Evolutionary conservation across 2,329 filamentous ascomycete species (phyloP), one percentile per base, ranked within the genome.

Genomic region (Alternaria triticina): DNA sequence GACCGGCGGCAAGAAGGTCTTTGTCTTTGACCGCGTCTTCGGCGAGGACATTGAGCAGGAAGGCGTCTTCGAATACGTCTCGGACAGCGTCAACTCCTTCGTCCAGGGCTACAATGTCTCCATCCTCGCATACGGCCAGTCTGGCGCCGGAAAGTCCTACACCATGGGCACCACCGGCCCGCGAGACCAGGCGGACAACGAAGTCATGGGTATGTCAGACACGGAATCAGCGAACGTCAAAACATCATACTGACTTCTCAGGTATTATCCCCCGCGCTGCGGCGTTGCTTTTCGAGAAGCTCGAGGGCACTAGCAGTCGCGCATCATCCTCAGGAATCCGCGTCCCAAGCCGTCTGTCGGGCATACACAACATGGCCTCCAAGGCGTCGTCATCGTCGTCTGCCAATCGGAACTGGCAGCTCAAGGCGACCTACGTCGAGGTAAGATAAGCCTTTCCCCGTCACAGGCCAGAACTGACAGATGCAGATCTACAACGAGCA

Each of bases 41-140:
- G 87, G 89, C 30, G 89, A 94, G 72, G 91, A 96, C 3, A 86
- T 94, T 8, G 87, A 88, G 63, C 96, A 99, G 79, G 91, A 96
- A 70, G 95, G 94, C 50, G 83, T 99, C 50, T 99, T 95, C 92
- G 92, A 97, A 50, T 99, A 99, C 75, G 85, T 99, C 52, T 89
- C 89, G 66, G 96, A 99, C 71, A 96, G 94, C 72, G 91, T 98
- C 70, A 89, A 86, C 72, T 92, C 94, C 3, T 99, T 99, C 73
- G 84, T 96, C 1, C 93, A 97, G 77, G 96, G 96, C 58, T 99
- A 98, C 87, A 99, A 99, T 88, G 96, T 99, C 62, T 99, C 96
- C 4, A 89, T 99, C 54, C 84, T 99, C 73, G 96, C 96, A 51
- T 99, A 99, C 76, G 96, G 96, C 70, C 96, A 99, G 83, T 99